Base-by-base conservation (phyloP, 2,329 filamentous ascomycete genomes). In the Thielaviopsis ethacetica region DNA sequence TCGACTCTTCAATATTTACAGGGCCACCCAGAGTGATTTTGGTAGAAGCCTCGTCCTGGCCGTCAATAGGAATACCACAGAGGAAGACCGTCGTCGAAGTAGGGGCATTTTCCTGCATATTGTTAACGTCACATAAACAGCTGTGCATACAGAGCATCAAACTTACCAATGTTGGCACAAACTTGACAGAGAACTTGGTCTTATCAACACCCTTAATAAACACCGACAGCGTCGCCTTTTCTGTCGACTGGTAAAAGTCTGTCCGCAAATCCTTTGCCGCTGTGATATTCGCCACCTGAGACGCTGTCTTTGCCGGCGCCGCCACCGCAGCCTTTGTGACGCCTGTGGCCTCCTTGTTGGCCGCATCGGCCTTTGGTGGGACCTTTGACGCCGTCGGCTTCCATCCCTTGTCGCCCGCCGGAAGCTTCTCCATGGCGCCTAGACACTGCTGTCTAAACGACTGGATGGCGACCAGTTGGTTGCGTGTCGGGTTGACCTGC, bases 1-100 rank as follows among this genome's bases (percentile, higher is more conserved):
- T 84, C 21, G 82, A 88, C 34, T 76, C 70, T 1, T 75, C 66
- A 0, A 62, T 62, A 12, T 26, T 26, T 24, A 62, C n/a, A 4
- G 57, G 24, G n/a, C 58, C 57, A 17, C 38, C 50, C 3, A 58
- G 44, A 3, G 12, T n/a, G 15, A 62, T 24, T 21, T 49, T 59
- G n/a, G 59, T 49, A 2, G 54, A 30, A 10, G 41, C 57, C 49
- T 55, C 19, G 17, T 62, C 57, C 12, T 44, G n/a, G 51, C 57
- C 50, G 38, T 58, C 56, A n/a, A 61, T 30, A 21, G 56, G 57
- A 2, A 62, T 24, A 12, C 56, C 53, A 30, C 27, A 49, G n/a
- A 59, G 22, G 17, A 38, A 13, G 10, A 62, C 27, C n/a, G 26
- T 30, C 17, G 54, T 60, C 22, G 50, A 17, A 54, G 34, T 53